Conservation (phyloP, 257 asterid species). For the Osmanthus fragrans region DNA sequence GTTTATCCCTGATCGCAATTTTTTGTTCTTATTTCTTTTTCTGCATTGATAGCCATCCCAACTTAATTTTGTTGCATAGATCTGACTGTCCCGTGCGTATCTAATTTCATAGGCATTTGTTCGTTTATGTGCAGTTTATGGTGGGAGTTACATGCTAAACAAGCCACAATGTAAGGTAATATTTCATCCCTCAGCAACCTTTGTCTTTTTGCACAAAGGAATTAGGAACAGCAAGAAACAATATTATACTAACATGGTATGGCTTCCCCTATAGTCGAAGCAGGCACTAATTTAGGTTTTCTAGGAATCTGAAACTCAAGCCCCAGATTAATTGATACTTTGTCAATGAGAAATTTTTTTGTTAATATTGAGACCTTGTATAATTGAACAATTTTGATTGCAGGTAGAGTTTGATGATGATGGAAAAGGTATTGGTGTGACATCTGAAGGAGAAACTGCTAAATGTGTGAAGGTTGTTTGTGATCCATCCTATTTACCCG, state of each 20-base stretch:
- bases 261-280: not conserved
- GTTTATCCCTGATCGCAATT: slow-evolving; percentile 37
- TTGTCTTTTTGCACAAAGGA: not conserved
- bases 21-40: not conserved
- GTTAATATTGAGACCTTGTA: not conserved
- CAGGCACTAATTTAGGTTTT: not conserved
- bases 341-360: slow-evolving; percentile 1
- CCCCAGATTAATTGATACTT: not conserved
- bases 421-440: slow-evolving; percentile 82
- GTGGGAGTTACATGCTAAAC: slow-evolving; percentile 97
- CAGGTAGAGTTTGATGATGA: slow-evolving; percentile 81
- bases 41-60: slow-evolving; percentile 1
- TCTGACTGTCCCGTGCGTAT: not conserved
- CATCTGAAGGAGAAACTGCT: slow-evolving; percentile 99
- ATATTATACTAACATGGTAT: too few species aligned
- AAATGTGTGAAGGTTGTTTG: slow-evolving; percentile 97
- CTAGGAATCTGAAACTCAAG: not conserved
- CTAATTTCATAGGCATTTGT: slow-evolving; percentile 76
- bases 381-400: slow-evolving; percentile 4
- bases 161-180: slow-evolving; percentile 90
- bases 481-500: slow-evolving; percentile 85
- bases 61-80: not conserved
- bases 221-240: not conserved
- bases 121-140: slow-evolving; percentile 97
- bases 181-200: not conserved